Percentiles rank a stretch among this genome's conserved stretches.
Evolutionary conservation across 768 basidiomycete genomes (phyloP).

Genomic region (Auricularia cornea): DNA sequence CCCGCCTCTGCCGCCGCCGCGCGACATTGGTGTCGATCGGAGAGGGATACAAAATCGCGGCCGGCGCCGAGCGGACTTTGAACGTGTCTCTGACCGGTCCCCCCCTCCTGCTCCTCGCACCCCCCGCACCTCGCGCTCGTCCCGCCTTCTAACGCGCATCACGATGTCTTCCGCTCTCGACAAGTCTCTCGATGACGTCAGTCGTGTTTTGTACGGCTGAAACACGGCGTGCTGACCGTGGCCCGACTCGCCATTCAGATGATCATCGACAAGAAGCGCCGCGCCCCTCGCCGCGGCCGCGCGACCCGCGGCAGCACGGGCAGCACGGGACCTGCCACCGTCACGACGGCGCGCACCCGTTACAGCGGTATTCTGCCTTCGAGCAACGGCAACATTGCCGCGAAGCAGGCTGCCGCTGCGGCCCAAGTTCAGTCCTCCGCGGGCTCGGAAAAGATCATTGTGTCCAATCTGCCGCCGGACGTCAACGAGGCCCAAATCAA

Average conservation of each 20-base stretch:
- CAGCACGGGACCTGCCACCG: slow-evolving; percentile 14
- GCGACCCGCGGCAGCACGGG: neutral
- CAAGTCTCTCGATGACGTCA: slow-evolving; percentile 75
- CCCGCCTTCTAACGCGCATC: slow-evolving; percentile 1
- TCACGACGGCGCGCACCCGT: slow-evolving; percentile 27
- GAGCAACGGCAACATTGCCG: slow-evolving; percentile 24
- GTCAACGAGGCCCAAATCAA: slow-evolving; percentile 92
- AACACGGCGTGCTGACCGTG: neutral
- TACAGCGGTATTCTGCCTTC: neutral
- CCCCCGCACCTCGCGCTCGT: slow-evolving; percentile 6
- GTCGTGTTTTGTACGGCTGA: neutral
- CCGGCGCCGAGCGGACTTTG: neutral
- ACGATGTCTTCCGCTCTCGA: slow-evolving; percentile 44
- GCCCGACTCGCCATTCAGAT: slow-evolving; percentile 1
- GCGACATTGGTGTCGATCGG: slow-evolving; percentile 31
- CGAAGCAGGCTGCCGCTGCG: slow-evolving; percentile 20
- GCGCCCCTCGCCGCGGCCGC: slow-evolving; percentile 5
- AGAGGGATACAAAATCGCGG: neutral
- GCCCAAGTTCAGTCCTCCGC: slow-evolving; percentile 28
- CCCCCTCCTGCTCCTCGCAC: slow-evolving; percentile 12
- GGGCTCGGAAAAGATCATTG: slow-evolving; percentile 81
- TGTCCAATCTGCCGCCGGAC: slow-evolving; percentile 86
- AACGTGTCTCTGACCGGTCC: slow-evolving; percentile 12
- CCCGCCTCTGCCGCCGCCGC: slow-evolving; percentile 38
- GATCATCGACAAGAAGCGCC: slow-evolving; percentile 6